phyloP scores from a whole-genome alignment of 2,329 filamentous ascomycete genomes.

The Fusarium dimerum region DNA sequence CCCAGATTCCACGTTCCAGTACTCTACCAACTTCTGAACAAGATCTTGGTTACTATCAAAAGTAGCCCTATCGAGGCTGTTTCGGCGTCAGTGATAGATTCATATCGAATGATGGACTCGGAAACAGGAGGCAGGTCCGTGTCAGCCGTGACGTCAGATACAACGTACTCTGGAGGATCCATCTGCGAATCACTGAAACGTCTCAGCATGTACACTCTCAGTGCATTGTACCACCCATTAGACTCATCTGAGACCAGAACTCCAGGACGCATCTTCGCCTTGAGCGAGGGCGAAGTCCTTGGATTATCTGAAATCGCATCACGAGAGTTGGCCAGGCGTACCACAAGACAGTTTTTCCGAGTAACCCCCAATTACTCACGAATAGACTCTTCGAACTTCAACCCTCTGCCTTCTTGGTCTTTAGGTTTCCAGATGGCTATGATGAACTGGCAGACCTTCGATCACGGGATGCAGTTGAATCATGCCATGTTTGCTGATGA shows the following conservation, averaged over 20 bases:
- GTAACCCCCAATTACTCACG: slow-evolving; percentile 81
- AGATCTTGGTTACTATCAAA: slow-evolving; percentile 84
- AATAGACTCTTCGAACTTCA: slow-evolving; percentile 85
- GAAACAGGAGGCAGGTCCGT: no score
- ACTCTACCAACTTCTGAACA: slow-evolving; percentile 70
- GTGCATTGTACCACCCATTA: no score
- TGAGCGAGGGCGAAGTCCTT: slow-evolving; percentile 74
- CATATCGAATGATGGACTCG: no score
- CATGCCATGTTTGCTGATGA: slow-evolving; percentile 93
- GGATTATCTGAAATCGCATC: slow-evolving; percentile 59
- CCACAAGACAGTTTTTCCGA: slow-evolving; percentile 82
- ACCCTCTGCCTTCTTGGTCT: slow-evolving; percentile 88
- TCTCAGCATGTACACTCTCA: no score
- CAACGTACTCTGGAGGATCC: no score
- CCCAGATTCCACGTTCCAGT: slow-evolving; percentile 61
- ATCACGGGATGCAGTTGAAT: slow-evolving; percentile 93
- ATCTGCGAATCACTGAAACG: no score
- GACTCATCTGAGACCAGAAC: no score
- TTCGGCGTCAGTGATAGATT: no score
- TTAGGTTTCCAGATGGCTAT: slow-evolving; percentile 95
- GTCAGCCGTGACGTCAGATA: no score
- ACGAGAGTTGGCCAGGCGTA: slow-evolving; percentile 79
- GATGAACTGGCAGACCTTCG: slow-evolving; percentile 93
- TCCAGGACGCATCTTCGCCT: no score
- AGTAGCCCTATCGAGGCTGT: slow-evolving; percentile 50